Percentiles rank a stretch among this genome's conserved stretches.
phyloP scores from a whole-genome alignment of 2,329 filamentous ascomycete species.

The Sarocladium strictum region DNA sequence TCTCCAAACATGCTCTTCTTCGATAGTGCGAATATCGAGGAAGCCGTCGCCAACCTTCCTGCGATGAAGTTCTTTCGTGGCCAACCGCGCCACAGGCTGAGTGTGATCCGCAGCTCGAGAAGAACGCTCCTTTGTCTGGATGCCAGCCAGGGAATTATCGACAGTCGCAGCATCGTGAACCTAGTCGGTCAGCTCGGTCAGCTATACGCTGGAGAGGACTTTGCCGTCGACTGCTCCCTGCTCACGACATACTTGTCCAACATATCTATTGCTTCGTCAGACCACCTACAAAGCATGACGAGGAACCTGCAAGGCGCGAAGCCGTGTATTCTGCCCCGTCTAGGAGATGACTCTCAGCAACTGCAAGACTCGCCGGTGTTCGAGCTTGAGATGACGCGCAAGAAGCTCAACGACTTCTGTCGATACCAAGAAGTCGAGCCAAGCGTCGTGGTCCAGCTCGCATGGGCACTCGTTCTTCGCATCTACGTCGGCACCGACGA shows the following conservation, averaged over 20 bases:
- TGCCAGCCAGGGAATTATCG: slow-evolving; percentile 44
- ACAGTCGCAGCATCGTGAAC: slow-evolving; percentile 23
- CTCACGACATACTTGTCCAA: slow-evolving; percentile 21
- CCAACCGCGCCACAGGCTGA: slow-evolving; percentile 43
- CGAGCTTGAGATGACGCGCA: slow-evolving; percentile 32
- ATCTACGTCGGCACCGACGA: slow-evolving; percentile 46
- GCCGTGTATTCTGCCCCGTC: slow-evolving; percentile 39
- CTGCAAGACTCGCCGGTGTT: slow-evolving; percentile 25
- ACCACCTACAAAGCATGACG: not conserved
- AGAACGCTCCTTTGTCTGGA: slow-evolving; percentile 44
- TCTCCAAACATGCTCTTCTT: slow-evolving; percentile 49
- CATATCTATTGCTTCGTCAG: slow-evolving; percentile 10
- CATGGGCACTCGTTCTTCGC: slow-evolving; percentile 53
- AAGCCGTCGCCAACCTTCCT: slow-evolving; percentile 34
- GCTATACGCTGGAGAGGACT: slow-evolving; percentile 1
- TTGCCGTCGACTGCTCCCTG: slow-evolving; percentile 34
- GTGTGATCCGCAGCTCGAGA: slow-evolving; percentile 38
- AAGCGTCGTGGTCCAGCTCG: slow-evolving; percentile 48
- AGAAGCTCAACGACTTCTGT: slow-evolving; percentile 38
- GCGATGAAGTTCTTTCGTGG: slow-evolving; percentile 28
- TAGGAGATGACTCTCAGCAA: not conserved
- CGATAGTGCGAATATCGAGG: slow-evolving; percentile 34
- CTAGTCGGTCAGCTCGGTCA: accelerated
- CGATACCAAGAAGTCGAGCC: slow-evolving; percentile 33
- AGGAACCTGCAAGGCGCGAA: slow-evolving; percentile 19